Conservation (phyloP, 306 rosid genomes). For the Begonia masoniana region DNA sequence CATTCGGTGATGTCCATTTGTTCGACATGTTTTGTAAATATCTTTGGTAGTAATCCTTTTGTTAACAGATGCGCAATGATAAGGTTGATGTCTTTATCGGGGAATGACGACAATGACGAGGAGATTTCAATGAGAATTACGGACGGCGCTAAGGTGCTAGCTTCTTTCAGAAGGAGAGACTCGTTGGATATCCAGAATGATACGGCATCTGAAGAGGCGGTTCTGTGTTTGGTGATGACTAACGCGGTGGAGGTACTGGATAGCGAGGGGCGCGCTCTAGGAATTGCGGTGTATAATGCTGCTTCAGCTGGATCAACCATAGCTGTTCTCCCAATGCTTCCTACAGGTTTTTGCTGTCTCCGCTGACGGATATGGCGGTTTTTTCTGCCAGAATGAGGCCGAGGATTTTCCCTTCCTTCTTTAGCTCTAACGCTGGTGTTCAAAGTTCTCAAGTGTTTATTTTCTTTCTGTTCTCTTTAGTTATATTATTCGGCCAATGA, state of each 20-base stretch:
- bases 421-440: not conserved
- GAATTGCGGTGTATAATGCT: slow-evolving; percentile 40
- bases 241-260: slow-evolving; percentile 85
- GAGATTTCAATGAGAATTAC: slow-evolving; percentile 11
- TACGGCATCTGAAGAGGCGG: slow-evolving; percentile 33
- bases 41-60: too few species aligned
- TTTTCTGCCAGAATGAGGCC: not conserved
- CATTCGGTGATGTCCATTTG: too few species aligned
- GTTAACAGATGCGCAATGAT: too few species aligned
- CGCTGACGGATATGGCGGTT: slow-evolving; percentile 9
- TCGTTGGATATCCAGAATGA: slow-evolving; percentile 8
- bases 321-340: slow-evolving; percentile 75
- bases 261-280: slow-evolving; percentile 29
- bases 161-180: slow-evolving; percentile 18
- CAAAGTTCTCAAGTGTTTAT: slow-evolving; percentile 17
- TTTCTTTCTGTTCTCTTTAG: not conserved
- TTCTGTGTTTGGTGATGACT: slow-evolving; percentile 49
- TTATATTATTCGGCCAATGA: not conserved
- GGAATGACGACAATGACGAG: not conserved
- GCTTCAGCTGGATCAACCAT: slow-evolving; percentile 74
- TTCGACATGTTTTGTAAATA: too few species aligned
- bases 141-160: slow-evolving; percentile 32
- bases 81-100: slow-evolving; percentile 12
- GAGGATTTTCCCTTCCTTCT: slow-evolving; percentile 24
- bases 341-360: slow-evolving; percentile 25